These are phyloP conservation scores for Stipa capillata DNA, from an alignment of 176 grass and related monocot species.

Conservation along the genomic window DNA sequence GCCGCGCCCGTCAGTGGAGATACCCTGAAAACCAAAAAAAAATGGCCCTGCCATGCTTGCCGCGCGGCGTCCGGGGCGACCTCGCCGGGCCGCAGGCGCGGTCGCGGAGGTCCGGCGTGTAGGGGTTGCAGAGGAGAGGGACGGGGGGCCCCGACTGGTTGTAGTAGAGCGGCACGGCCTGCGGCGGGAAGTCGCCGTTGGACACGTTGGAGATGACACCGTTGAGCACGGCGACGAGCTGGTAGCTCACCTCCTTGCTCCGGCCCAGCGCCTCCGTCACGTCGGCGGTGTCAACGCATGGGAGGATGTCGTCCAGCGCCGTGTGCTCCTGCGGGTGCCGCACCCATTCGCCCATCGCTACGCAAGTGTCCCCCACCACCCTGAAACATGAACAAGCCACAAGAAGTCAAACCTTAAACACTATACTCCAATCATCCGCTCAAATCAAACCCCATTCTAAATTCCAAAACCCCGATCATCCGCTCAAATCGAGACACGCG, in stretches of 20 bases:
- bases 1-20: too few species aligned
- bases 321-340: slow-evolving; percentile 38
- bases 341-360: slow-evolving; percentile 65
- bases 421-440: too few species aligned
- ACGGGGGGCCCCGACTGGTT: slow-evolving; percentile 45
- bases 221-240: slow-evolving; percentile 46
- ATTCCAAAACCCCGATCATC: too few species aligned
- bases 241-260: slow-evolving; percentile 57
- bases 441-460: too few species aligned
- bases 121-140: slow-evolving; percentile 51
- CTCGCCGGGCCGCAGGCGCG: slow-evolving; percentile 32
- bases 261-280: slow-evolving; percentile 31
- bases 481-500: too few species aligned
- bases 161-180: slow-evolving; percentile 14
- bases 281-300: slow-evolving; percentile 41
- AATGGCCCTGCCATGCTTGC: too few species aligned
- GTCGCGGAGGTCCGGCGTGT: slow-evolving; percentile 23
- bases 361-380: slow-evolving; percentile 47
- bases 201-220: slow-evolving; percentile 28
- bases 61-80: too few species aligned
- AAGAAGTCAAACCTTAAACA: too few species aligned
- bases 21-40: too few species aligned
- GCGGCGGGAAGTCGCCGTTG: slow-evolving; percentile 21
- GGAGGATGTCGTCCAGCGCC: slow-evolving; percentile 58
- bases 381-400: slow-evolving; percentile 9